Percentiles rank a stretch among this genome's conserved stretches.
phyloP scores from a whole-genome alignment of 768 basidiomycete genomes.

The Leccinum uliginosum region DNA sequence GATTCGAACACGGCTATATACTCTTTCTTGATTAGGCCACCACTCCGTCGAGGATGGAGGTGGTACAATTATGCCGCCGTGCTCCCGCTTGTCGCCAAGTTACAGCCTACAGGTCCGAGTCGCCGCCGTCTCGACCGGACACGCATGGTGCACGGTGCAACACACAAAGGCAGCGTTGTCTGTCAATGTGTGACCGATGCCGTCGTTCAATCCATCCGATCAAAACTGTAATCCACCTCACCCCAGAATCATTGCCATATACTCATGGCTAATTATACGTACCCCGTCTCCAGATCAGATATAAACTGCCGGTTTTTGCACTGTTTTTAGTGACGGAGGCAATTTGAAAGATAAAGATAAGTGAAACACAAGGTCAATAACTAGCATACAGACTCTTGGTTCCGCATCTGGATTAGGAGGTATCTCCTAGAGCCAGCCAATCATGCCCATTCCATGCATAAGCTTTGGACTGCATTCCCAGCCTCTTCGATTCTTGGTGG shows the following conservation, averaged over 20 bases:
- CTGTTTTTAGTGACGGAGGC: not conserved
- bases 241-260: not conserved
- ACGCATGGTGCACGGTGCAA: not conserved
- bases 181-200: not conserved
- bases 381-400: not conserved
- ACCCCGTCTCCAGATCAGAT: not conserved
- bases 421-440: not conserved
- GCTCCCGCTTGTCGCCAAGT: not conserved
- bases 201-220: not conserved
- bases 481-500: constrained; percentile 13
- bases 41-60: not conserved
- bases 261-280: not conserved
- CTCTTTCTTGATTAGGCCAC: not conserved
- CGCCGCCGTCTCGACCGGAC: not conserved
- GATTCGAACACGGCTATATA: not conserved
- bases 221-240: not conserved
- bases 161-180: not conserved
- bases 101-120: too few species aligned
- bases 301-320: not conserved
- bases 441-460: not conserved
- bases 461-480: not conserved
- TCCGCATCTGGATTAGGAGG: not conserved
- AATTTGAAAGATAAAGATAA: not conserved
- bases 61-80: not conserved
- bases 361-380: not conserved